phyloP scores from a whole-genome alignment of 495 filamentous ascomycete species.

The Durotheca rogersii region DNA sequence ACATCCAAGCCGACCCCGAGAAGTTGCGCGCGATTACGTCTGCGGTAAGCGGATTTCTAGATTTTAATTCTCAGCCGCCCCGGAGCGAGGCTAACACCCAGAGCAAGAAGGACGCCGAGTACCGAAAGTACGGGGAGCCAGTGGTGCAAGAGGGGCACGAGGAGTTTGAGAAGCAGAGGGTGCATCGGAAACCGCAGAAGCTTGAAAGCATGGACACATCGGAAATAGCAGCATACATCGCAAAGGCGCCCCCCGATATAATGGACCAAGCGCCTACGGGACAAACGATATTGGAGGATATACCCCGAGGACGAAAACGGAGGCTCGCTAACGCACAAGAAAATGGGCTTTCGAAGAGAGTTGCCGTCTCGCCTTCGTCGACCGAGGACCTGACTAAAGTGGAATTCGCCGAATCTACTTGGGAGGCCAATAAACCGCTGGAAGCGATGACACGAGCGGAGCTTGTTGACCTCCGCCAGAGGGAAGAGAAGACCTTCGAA shows the following conservation, averaged over 20 bases:
- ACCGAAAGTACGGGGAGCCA: neutral
- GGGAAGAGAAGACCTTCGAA: slow-evolving; percentile 41
- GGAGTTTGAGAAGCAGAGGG: neutral
- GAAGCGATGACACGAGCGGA: slow-evolving; percentile 15
- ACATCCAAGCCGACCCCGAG: neutral
- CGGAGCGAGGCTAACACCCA: neutral
- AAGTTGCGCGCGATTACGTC: neutral
- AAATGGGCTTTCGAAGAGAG: neutral
- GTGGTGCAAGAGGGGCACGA: neutral
- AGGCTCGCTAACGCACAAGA: neutral
- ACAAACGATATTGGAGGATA: slow-evolving; percentile 1
- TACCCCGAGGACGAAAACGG: neutral
- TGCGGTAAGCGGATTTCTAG: neutral
- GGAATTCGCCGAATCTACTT: slow-evolving; percentile 13
- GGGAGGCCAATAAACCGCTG: slow-evolving; percentile 12
- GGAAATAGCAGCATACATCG: slow-evolving; percentile 1
- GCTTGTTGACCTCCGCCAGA: slow-evolving; percentile 22
- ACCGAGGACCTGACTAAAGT: slow-evolving; percentile 1
- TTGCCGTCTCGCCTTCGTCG: neutral
- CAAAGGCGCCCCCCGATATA: slow-evolving; percentile 1
- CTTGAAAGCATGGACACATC: slow-evolving; percentile 1
- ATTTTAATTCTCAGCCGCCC: too few relatives aligned
- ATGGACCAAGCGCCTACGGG: neutral
- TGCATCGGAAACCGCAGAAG: neutral
- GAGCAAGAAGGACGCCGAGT: neutral